These are phyloP conservation scores for Excoecaria agallocha DNA, from an alignment of 345 rosid genomes.

Conservation along the genomic window DNA sequence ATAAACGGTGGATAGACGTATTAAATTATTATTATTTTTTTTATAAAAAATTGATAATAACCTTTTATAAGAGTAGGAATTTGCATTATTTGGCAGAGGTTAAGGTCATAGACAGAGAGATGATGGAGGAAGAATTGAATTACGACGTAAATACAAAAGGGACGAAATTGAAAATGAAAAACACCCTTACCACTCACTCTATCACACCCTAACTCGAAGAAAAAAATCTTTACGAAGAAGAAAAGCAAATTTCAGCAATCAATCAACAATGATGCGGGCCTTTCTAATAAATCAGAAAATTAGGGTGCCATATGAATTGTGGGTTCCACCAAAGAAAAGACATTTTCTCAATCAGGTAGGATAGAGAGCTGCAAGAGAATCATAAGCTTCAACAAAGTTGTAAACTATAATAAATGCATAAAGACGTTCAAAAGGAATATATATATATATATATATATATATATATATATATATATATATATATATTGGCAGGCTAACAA, in stretches of 20 bases:
- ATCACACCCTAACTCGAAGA: background rate
- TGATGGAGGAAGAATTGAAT: conserved; percentile 8
- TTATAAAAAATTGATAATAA: no score
- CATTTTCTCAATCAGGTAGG: conserved; percentile 34
- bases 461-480: no score
- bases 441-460: no score
- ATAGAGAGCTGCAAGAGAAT: conserved; percentile 21
- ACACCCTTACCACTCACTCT: conserved; percentile 28
- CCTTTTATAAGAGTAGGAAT: no score
- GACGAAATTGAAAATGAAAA: conserved; percentile 15
- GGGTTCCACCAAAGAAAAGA: conserved; percentile 35
- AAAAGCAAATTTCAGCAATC: conserved; percentile 30
- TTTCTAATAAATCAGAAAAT: conserved; percentile 24
- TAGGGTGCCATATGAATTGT: no score
- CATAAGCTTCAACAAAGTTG: conserved; percentile 29
- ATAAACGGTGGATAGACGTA: no score
- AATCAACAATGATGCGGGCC: conserved; percentile 31
- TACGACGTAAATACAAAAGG: conserved; percentile 2
- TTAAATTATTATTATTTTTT: no score
- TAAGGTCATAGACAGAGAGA: background rate
- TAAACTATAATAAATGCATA: conserved; percentile 30
- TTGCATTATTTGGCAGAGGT: background rate
- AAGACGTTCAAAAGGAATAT: conserved; percentile 24
- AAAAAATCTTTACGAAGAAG: conserved; percentile 20
- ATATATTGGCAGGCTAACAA: no score